Evolutionary conservation across 306 rosid species (phyloP).

Genomic region (Cucumis cinereus): DNA sequence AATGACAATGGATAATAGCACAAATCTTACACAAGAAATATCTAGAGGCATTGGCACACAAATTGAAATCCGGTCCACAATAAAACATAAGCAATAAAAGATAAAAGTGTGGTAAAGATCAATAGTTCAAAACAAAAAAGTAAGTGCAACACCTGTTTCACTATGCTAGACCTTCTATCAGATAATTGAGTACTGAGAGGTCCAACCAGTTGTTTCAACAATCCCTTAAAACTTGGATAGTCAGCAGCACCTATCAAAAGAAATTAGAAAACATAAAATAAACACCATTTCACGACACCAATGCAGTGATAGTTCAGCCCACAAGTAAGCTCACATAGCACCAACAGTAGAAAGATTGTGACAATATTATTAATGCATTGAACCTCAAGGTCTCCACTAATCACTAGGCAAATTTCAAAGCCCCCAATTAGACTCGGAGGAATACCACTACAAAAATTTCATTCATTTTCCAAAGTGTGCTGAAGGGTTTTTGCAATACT

Average conservation of each 20-base stretch:
- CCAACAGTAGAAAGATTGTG: not conserved
- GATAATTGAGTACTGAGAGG: conserved; percentile 83
- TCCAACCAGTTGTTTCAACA: conserved; percentile 86
- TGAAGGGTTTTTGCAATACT: not conserved
- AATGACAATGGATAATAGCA: not conserved
- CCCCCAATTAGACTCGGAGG: not conserved
- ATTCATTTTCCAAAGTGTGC: not conserved
- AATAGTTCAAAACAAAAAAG: conserved; percentile 8
- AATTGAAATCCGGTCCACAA: not conserved
- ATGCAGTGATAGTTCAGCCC: not conserved
- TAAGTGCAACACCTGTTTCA: conserved; percentile 67
- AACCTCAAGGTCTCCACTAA: not conserved
- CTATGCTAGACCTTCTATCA: conserved; percentile 96
- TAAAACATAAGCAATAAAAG: not conserved
- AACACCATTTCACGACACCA: not conserved
- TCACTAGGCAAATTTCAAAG: not conserved
- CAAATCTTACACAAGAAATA: not conserved
- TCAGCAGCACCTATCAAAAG: conserved; percentile 71
- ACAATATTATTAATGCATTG: not conserved
- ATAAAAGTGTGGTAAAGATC: conserved; percentile 2
- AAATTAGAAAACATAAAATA: conserved; percentile 9
- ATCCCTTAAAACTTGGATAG: conserved; percentile 73
- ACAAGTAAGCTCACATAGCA: not conserved
- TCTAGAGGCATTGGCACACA: not conserved
- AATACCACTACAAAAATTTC: not conserved